Base-by-base conservation (phyloP, 2,329 filamentous ascomycete species). In the Aspergillus sclerotialis region DNA sequence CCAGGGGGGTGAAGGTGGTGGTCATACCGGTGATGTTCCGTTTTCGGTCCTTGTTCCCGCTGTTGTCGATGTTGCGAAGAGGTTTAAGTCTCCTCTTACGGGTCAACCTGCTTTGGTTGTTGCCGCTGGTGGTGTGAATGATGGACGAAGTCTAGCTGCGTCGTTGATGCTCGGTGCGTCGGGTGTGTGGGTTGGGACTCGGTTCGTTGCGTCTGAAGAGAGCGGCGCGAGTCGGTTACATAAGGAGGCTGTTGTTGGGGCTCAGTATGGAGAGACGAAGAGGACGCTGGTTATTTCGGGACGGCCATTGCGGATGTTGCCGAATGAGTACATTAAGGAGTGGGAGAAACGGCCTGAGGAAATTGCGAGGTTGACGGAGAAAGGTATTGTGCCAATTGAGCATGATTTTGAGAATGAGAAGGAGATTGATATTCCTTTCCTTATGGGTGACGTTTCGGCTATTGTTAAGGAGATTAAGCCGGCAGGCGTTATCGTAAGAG, bases 401-500 rank as follows among this genome's bases (percentile, higher is more conserved):
- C 72, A 85, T 54, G 90, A 96, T 55, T 69, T 94, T 52, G 85
- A 94, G 32, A 73, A 87, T 35, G 84, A 82, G 1, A 81, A 80
- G 36, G 87, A 94, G 26, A 68, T 94, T 9, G 90, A 95, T 53
- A 69, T 84, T 36, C 90, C 90, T 9, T 88, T 90, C 61, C 58
- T 95, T 53, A 95, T 95, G 90, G 90, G 90, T 1, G 87, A 94
- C 66, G 89, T 95, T 7, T 84, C 87, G 1, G 89, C 84, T 2
- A 73, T 80, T 1, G 84, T 95, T 37, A 61, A 67, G 21, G 78
- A 81, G 46, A 76, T 95, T 39, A 79, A 92, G 68, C 87, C 89
- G 0, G 90, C 90, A 0, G 75, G 69, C 30, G 74, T 81, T 44
- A 94, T 96, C 65, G 80, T 96, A n/a, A 75, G 80, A 40, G 87